Conservation (phyloP, 805 yeast species). For the Aciculoconidium aculeatum region DNA sequence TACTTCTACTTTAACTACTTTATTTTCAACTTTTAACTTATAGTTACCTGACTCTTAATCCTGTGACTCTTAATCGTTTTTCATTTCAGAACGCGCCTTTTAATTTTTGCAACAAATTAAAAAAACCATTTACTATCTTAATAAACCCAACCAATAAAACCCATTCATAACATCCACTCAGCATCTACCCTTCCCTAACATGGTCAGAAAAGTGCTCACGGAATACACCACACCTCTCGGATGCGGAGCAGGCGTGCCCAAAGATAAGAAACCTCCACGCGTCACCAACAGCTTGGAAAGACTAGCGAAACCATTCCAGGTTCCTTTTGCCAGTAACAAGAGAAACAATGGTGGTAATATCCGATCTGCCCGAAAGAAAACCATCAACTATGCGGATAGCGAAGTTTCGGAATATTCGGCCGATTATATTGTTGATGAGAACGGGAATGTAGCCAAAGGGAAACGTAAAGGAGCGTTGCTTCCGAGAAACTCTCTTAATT, state of each 20-base stretch:
- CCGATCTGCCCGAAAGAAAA: conserved; percentile 27
- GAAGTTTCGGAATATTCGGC: conserved; percentile 13
- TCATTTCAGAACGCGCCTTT: too few relatives aligned
- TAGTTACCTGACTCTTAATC: too few relatives aligned
- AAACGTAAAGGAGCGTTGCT: conserved; percentile 50
- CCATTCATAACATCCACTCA: too few relatives aligned
- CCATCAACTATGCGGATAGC: conserved; percentile 26
- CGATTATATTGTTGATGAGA: conserved; percentile 28
- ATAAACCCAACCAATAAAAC: too few relatives aligned
- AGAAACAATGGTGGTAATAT: conserved; percentile 4
- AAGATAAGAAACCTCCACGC: conserved; percentile 48
- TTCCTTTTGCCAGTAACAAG: conserved; percentile 48
- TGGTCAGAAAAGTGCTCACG: conserved; percentile 31
- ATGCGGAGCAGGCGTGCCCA: conserved; percentile 64
- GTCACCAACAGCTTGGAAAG: conserved; percentile 46
- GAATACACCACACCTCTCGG: conserved; percentile 48
- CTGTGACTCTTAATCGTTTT: too few relatives aligned
- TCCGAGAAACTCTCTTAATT: conserved; percentile 44
- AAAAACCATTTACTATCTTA: too few relatives aligned
- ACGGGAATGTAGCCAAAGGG: conserved; percentile 21
- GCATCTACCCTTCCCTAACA: too few relatives aligned
- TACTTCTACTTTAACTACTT: too few relatives aligned
- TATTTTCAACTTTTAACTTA: too few relatives aligned
- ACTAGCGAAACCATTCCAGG: conserved; percentile 61
- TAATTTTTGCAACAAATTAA: too few relatives aligned